phyloP scores from a whole-genome alignment of 1,284 basidiomycete species.

The Ustilago hordei region DNA sequence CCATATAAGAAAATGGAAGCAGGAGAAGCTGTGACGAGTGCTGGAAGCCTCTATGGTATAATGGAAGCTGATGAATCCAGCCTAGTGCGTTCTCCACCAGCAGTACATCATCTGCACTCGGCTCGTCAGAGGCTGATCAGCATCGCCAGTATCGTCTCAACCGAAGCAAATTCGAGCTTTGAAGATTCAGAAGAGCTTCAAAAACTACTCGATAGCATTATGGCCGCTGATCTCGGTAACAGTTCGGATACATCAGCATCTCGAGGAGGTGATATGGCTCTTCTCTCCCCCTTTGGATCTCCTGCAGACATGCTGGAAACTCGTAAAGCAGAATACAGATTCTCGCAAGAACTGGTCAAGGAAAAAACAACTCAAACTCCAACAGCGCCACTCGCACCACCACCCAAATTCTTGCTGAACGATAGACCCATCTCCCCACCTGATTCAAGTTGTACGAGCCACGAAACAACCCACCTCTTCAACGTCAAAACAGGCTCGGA shows the following conservation, averaged over 20 bases:
- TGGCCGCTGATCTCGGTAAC: conserved; percentile 33
- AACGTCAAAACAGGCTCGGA: neutral
- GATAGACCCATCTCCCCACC: conserved; percentile 48
- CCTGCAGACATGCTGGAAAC: conserved; percentile 16
- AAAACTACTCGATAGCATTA: conserved; percentile 45
- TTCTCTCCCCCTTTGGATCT: conserved; percentile 43
- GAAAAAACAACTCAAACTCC: conserved; percentile 3
- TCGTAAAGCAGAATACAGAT: neutral
- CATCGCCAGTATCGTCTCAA: conserved; percentile 33
- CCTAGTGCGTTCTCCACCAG: neutral
- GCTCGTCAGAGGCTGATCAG: conserved; percentile 20
- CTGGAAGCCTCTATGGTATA: conserved; percentile 27
- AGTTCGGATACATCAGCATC: conserved; percentile 21
- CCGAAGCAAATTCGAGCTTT: conserved; percentile 49
- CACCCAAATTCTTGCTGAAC: conserved; percentile 47
- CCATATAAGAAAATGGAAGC: conserved; percentile 20
- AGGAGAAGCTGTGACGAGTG: conserved; percentile 5
- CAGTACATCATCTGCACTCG: neutral
- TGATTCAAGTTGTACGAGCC: conserved; percentile 29
- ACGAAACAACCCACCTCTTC: conserved; percentile 12
- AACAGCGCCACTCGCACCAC: conserved; percentile 12
- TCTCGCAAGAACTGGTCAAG: neutral
- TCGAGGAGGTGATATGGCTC: conserved; percentile 19
- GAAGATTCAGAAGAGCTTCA: conserved; percentile 51
- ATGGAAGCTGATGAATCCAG: conserved; percentile 21